These are phyloP conservation scores for Babesia bigemina DNA, from an alignment of 169 alveolate species.

Conservation along the genomic window DNA sequence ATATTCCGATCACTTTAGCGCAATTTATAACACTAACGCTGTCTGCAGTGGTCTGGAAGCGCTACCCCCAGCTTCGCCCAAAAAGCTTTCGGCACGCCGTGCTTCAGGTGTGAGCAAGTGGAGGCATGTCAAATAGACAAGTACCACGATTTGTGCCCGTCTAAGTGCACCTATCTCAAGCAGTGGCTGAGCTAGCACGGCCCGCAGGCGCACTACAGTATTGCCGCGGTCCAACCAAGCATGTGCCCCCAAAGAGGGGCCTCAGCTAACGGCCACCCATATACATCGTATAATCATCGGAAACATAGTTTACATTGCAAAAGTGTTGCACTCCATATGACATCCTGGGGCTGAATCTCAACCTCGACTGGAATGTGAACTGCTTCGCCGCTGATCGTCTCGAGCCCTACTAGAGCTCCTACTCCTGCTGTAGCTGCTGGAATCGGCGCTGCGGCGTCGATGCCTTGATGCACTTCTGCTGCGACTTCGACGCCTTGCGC, in stretches of 20 bases:
- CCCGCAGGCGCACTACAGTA: not conserved
- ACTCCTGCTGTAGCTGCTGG: not conserved
- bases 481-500: not conserved
- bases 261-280: too few species aligned
- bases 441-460: not conserved
- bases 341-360: too few species aligned
- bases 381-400: too few species aligned
- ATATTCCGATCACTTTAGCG: not conserved
- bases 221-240: not conserved
- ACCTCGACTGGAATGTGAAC: too few species aligned
- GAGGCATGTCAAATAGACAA: slow-evolving; percentile 52
- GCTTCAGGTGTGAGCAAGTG: slow-evolving; percentile 70
- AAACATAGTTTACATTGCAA: too few species aligned
- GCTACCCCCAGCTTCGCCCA: slow-evolving; percentile 39
- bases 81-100: slow-evolving; percentile 68
- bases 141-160: slow-evolving; percentile 40
- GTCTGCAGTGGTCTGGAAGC: slow-evolving; percentile 67
- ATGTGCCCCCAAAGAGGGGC: too few species aligned
- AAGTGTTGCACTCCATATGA: too few species aligned
- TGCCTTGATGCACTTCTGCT: not conserved
- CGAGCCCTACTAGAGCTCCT: not conserved
- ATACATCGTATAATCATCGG: too few species aligned
- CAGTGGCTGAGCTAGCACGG: slow-evolving; percentile 47
- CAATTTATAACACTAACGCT: slow-evolving; percentile 1
- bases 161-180: slow-evolving; percentile 48